Evolutionary conservation across 139 green algal genomes (phyloP), one percentile per base, ranked within the genome.

Genomic region (Raphidocelis subcapitata): DNA sequence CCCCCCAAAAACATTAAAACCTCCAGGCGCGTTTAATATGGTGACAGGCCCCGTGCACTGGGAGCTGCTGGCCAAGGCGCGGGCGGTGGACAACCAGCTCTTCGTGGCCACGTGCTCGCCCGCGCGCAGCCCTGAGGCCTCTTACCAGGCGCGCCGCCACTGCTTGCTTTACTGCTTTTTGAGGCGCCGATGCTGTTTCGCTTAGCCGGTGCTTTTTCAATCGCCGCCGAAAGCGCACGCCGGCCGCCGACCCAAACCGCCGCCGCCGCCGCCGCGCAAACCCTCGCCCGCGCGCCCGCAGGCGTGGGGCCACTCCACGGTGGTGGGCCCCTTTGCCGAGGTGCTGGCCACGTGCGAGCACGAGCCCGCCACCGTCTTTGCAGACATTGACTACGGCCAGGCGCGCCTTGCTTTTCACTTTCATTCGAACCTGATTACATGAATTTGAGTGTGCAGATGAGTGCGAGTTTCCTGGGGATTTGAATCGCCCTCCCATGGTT

Each of bases 31-130:
- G 2, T 97, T 97, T 86, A 97, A 97, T 81, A 96, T 83, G 52
- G 92, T 87, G 28, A 97, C 92, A 1, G 93, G 95, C 4, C 95
- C 95, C 0, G 73, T 91, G 51, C 95, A 99, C 84, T 99, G 95
- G 95, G 85, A 98, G 86, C 86, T 99, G 59, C 87, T 99, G 62
- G 85, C 91, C 51, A 74, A 81, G 37, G 91, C 92, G 18, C 81
- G 95, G 2, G 95, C 95, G 1, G 90, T 97, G 2, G 95, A 99
- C 74, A 96, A 97, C 74, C 95, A 99, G 81, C 55, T 97, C 10
- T 99, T 94, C 75, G 91, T 99, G 28, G 88, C 84, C 46, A 88
- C 82, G 5, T 98, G 94, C 87, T 98, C 94, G 0, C 94, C 94
- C 0, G 90, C 95, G 2, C 80, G 94, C 5, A 86, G 93, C 76